These are phyloP conservation scores for Dendrobium catenatum DNA, from an alignment of 106 monocot species.

Conservation along the genomic window DNA sequence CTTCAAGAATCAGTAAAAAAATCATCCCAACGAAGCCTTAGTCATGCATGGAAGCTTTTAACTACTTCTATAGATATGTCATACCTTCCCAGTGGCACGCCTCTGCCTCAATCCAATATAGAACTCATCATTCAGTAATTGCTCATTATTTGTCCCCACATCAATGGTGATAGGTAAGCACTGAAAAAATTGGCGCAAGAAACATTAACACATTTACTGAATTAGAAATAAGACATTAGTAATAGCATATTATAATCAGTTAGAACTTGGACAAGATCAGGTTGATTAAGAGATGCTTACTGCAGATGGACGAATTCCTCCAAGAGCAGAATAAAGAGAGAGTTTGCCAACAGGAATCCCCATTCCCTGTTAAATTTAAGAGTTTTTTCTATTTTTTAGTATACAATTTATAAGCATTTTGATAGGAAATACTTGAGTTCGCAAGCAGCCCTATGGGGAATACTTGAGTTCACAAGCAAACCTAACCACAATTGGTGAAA, in stretches of 20 bases:
- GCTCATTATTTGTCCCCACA: conserved; percentile 27
- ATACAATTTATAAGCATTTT: background rate
- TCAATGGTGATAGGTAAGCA: conserved; percentile 27
- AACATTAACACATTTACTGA: background rate
- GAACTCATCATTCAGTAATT: conserved; percentile 22
- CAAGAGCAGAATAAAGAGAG: conserved; percentile 20
- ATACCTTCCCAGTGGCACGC: conserved; percentile 25
- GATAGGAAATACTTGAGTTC: too few species aligned
- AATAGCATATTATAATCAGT: background rate
- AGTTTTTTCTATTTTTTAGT: background rate
- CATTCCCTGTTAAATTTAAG: conserved; percentile 18
- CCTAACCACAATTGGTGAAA: too few species aligned
- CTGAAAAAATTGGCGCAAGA: conserved; percentile 7
- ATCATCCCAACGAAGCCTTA: too few species aligned
- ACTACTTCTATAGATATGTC: background rate
- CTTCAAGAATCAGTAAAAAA: too few species aligned
- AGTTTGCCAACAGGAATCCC: conserved; percentile 29
- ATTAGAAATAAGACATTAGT: background rate
- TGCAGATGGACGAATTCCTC: conserved; percentile 26
- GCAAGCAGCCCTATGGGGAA: too few species aligned
- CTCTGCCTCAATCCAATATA: conserved; percentile 24
- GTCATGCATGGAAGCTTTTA: background rate
- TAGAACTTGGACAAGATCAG: background rate
- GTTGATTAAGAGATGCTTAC: conserved; percentile 7
- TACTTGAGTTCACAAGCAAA: too few species aligned